Base-by-base conservation (phyloP, 148 eudicot species). In the Rhododendron griersonianum region DNA sequence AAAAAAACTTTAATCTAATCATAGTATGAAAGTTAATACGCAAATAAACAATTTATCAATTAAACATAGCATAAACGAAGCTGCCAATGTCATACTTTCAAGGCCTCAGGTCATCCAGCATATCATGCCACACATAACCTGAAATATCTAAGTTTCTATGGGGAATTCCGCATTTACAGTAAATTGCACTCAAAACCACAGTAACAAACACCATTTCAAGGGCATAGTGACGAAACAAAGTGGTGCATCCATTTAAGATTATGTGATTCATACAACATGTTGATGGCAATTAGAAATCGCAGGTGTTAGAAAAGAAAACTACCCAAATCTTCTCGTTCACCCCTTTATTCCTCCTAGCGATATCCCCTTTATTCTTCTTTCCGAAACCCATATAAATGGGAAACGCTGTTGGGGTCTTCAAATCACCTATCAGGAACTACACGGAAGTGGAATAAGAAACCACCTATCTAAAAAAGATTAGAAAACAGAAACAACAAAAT, bases 341-440 rank as follows among this genome's bases (percentile, higher is more conserved):
- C 74, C 4, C 33, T 61, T 82, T 61, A 37, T 82, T 61, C 74
- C 63, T 82, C 50, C 44, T 14, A 16, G 9, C 47, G 37, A 30
- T 25, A 71, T 71, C 45, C 71, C 10, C 16, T 37, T 81, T 37
- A 81, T 81, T 81, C 84, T 57, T 81, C 69, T 81, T 11, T 28
- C 39, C 2, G 47, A 71, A 37, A 75, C 79, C n/a, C 19, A 7
- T 16, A 6, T 18, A 7, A 75, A 7, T 75, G 79, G 45, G 35
- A 74, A 74, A 33, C 3, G 21, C 44, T 14, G 18, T 35, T 35
- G 78, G 41, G 37, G 47, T 35, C 79, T 35, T 75, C 44, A 19
- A 23, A 81, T 81, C 44, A 14, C 83, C 65, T 80, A 25, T 55
- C 45, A 14, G 65, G 83, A 51, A 57, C 65, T 80, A 80, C 44